A percentile compares a stretch with the other conserved stretches of the same genome.
These are phyloP conservation scores for Pulicaria dysenterica DNA, from an alignment of 129 eudicot species.

Conservation along the genomic window DNA sequence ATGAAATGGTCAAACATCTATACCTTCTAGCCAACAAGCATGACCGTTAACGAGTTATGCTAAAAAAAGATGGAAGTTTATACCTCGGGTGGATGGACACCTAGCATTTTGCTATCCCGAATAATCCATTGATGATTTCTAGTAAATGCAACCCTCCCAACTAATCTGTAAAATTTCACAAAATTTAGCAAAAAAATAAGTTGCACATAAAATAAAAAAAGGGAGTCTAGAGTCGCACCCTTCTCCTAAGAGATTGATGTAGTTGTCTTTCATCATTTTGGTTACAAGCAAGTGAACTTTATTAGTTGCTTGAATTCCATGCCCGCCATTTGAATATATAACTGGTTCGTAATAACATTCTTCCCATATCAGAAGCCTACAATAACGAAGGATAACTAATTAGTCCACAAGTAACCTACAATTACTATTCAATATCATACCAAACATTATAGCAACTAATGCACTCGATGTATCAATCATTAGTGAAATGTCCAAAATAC, in stretches of 20 bases:
- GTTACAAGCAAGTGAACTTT: constrained; percentile 63
- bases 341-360: constrained; percentile 74
- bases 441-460: too few relatives aligned
- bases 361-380: constrained; percentile 97
- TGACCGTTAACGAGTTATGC: background rate
- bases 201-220: background rate
- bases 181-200: constrained; percentile 1
- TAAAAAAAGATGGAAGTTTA: background rate
- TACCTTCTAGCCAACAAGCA: background rate
- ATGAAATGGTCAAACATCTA: background rate
- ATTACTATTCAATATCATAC: background rate
- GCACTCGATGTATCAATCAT: background rate
- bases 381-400: constrained; percentile 4
- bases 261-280: constrained; percentile 91
- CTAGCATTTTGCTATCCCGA: constrained; percentile 47
- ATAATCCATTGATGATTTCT: constrained; percentile 83
- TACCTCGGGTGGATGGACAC: constrained; percentile 80
- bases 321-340: constrained; percentile 37
- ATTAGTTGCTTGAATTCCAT: constrained; percentile 47
- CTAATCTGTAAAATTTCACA: constrained; percentile 50
- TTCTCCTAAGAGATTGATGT: constrained; percentile 77
- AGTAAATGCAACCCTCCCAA: constrained; percentile 87
- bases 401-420: constrained; percentile 11
- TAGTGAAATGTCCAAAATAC: constrained; percentile 5
- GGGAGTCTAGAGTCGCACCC: constrained; percentile 50